Percentiles rank a stretch among this genome's conserved stretches.
Evolutionary conservation across 768 basidiomycete species (phyloP).

Genomic region (Hypholoma sublateritium): DNA sequence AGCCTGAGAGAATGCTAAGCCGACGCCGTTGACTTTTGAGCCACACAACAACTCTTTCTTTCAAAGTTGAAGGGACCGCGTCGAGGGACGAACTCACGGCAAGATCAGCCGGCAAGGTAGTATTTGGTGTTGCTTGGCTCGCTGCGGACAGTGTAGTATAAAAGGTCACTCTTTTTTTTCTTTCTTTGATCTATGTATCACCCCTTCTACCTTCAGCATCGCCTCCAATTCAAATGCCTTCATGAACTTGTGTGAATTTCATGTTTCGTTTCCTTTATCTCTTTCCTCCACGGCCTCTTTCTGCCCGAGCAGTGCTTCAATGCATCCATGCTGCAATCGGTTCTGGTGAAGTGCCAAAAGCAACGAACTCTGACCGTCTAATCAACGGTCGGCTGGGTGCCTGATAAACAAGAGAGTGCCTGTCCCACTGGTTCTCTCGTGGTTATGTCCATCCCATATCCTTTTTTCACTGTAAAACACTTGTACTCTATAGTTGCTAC

Average conservation of each 20-base stretch:
- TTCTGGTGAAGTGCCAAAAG: slow-evolving; percentile 80
- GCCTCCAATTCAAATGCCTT: background rate
- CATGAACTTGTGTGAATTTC: slow-evolving; percentile 5
- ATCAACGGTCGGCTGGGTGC: slow-evolving; percentile 57
- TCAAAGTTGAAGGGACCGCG: too few relatives aligned
- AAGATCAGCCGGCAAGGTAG: background rate
- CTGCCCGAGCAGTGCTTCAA: slow-evolving; percentile 72
- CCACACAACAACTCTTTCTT: too few relatives aligned
- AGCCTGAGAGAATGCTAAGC: too few relatives aligned
- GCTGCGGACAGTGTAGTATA: background rate
- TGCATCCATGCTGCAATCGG: slow-evolving; percentile 66
- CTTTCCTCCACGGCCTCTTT: slow-evolving; percentile 51
- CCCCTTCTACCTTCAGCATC: background rate
- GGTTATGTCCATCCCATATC: slow-evolving; percentile 32
- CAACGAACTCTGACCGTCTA: slow-evolving; percentile 47
- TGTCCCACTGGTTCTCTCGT: slow-evolving; percentile 31
- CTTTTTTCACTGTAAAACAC: background rate
- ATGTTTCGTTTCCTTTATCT: background rate
- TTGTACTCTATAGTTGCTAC: background rate
- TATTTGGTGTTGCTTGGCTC: slow-evolving; percentile 14
- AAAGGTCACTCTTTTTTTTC: background rate
- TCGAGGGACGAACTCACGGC: too few relatives aligned
- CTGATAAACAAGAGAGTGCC: slow-evolving; percentile 33
- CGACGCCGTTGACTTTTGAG: too few relatives aligned
- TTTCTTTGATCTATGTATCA: background rate